Percentiles rank a stretch among this genome's conserved stretches.
Evolutionary conservation across 108 stramenopile species (phyloP).

Genomic region (Nitzschia sp.): DNA sequence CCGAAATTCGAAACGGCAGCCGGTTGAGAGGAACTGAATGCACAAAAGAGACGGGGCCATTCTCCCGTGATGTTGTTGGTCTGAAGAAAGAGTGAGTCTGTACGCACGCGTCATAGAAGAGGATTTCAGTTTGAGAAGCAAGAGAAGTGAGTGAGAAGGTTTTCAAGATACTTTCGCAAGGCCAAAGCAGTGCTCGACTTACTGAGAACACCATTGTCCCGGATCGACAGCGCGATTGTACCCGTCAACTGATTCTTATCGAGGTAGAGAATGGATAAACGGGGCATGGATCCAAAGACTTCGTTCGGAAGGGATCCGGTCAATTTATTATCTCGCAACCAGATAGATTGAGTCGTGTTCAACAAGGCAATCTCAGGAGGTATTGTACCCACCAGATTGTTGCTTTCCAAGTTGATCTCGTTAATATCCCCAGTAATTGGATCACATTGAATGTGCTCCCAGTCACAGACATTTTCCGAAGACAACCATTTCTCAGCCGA

Average conservation of each 20-base stretch:
- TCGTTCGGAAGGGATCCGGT: conserved; percentile 16
- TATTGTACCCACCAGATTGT: conserved; percentile 46
- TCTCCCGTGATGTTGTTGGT: conserved; percentile 43
- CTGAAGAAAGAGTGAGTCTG: conserved; percentile 43
- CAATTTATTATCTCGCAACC: conserved; percentile 26
- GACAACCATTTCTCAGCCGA: conserved; percentile 20
- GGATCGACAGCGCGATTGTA: conserved; percentile 30
- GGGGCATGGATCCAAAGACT: conserved; percentile 28
- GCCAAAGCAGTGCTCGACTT: too few species aligned
- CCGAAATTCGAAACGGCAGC: conserved; percentile 26
- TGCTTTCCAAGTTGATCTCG: conserved; percentile 21
- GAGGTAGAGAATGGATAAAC: conserved; percentile 38
- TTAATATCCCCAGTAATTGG: conserved; percentile 7
- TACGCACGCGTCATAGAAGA: not conserved
- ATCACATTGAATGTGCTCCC: conserved; percentile 28
- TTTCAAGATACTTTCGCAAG: too few species aligned
- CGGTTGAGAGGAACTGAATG: conserved; percentile 2
- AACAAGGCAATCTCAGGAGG: conserved; percentile 24
- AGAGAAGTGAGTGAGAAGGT: not conserved
- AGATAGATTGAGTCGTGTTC: conserved; percentile 5
- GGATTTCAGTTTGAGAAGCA: not conserved
- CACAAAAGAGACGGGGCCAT: conserved; percentile 46
- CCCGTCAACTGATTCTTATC: conserved; percentile 49
- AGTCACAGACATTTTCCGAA: conserved; percentile 19
- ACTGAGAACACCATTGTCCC: conserved; percentile 34